A percentile compares a stretch with the other conserved stretches of the same genome.
phyloP scores from a whole-genome alignment of 495 filamentous ascomycete genomes.

The Penicillium silybi region DNA sequence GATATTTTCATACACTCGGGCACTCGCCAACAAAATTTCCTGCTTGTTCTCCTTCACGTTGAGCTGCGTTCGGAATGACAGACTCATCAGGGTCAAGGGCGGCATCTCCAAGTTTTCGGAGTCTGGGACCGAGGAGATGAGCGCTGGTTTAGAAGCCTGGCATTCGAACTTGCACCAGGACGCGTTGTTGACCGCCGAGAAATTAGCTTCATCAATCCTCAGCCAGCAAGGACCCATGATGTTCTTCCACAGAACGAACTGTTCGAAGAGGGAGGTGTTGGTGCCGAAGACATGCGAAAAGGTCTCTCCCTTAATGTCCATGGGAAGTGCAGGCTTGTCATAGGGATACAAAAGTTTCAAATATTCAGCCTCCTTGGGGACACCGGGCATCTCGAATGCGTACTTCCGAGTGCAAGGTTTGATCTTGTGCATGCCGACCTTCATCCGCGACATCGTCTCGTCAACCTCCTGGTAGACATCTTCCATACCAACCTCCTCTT shows the following conservation, averaged over 20 bases:
- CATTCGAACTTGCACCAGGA: slow-evolving; percentile 98
- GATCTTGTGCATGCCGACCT: slow-evolving; percentile 86
- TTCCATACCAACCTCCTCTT: slow-evolving; percentile 80
- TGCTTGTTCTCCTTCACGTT: slow-evolving; percentile 95
- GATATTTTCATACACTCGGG: slow-evolving; percentile 87
- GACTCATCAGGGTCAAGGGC: slow-evolving; percentile 88
- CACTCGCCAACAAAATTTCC: slow-evolving; percentile 86
- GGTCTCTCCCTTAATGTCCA: slow-evolving; percentile 75
- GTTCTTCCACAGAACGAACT: slow-evolving; percentile 97
- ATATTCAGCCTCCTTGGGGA: slow-evolving; percentile 87
- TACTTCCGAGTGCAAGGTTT: slow-evolving; percentile 88
- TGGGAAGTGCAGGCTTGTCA: slow-evolving; percentile 63
- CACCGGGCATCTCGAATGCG: slow-evolving; percentile 84
- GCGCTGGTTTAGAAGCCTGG: slow-evolving; percentile 68
- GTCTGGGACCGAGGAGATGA: slow-evolving; percentile 65
- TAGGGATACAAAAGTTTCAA: slow-evolving; percentile 94
- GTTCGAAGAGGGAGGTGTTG: slow-evolving; percentile 91
- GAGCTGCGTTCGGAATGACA: slow-evolving; percentile 81
- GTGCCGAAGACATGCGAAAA: slow-evolving; percentile 94
- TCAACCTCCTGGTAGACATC: slow-evolving; percentile 89
- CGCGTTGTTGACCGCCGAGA: slow-evolving; percentile 78
- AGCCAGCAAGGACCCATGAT: slow-evolving; percentile 99
- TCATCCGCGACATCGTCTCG: slow-evolving; percentile 74
- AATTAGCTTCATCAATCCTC: slow-evolving; percentile 78
- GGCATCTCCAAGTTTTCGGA: slow-evolving; percentile 75